These are phyloP conservation scores for Fusarium sp. DNA, from an alignment of 2,329 filamentous ascomycete species.

Conservation along the genomic window DNA sequence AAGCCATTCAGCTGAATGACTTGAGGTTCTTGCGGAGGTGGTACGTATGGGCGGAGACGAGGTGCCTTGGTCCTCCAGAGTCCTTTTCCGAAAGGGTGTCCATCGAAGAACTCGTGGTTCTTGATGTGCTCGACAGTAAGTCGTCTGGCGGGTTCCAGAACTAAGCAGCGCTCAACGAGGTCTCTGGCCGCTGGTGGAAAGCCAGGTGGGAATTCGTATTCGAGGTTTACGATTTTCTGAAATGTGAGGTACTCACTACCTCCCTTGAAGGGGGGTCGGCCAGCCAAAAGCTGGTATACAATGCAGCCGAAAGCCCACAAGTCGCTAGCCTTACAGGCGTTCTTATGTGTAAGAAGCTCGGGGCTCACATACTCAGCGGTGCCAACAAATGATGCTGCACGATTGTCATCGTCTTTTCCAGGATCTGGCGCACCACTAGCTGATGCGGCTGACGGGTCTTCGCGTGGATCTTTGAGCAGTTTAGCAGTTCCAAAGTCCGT, in stretches of 20 bases:
- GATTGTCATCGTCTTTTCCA: constrained; percentile 69
- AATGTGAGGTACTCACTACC: constrained; percentile 97
- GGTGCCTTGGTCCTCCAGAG: constrained; percentile 94
- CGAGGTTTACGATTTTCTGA: constrained; percentile 94
- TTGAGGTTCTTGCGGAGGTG: constrained; percentile 78
- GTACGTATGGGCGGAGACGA: constrained; percentile 83
- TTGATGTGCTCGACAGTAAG: constrained; percentile 96
- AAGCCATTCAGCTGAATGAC: constrained; percentile 79
- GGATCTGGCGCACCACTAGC: constrained; percentile 54
- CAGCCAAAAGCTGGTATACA: constrained; percentile 93
- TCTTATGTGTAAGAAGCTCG: constrained; percentile 95
- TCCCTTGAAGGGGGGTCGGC: constrained; percentile 96
- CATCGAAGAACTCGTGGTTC: constrained; percentile 94
- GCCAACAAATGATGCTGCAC: constrained; percentile 94
- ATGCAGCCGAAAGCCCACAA: constrained; percentile 99
- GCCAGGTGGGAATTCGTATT: constrained; percentile 91
- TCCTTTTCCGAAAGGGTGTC: constrained; percentile 83
- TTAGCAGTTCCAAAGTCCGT: constrained; percentile 99
- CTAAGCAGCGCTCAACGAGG: constrained; percentile 88
- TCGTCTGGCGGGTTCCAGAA: constrained; percentile 85
- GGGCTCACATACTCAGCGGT: constrained; percentile 99
- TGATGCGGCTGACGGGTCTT: constrained; percentile 53
- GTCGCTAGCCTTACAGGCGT: constrained; percentile 96
- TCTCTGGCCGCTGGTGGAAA: constrained; percentile 90
- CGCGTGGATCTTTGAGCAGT: constrained; percentile 68